These are phyloP conservation scores for Neurospora crassa DNA, from an alignment of 2,329 filamentous ascomycete genomes.

Conservation along the genomic window DNA sequence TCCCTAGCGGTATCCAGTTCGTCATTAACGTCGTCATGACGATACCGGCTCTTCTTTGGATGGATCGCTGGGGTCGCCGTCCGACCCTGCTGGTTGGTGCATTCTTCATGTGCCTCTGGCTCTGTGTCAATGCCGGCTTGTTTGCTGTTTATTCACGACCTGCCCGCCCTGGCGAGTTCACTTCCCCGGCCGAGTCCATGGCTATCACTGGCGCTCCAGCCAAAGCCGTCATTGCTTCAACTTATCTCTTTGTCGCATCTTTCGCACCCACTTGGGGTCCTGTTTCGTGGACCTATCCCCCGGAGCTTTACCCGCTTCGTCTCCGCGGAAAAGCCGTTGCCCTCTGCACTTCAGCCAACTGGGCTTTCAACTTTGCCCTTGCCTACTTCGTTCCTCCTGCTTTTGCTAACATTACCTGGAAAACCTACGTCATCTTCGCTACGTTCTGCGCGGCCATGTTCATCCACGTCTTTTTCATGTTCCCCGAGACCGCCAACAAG, in stretches of 20 bases:
- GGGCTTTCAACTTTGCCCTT: conserved; percentile 32
- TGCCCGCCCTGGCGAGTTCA: conserved; percentile 25
- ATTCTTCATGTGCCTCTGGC: conserved; percentile 48
- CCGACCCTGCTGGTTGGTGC: conserved; percentile 56
- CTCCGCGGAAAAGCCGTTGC: conserved; percentile 28
- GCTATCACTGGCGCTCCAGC: conserved; percentile 37
- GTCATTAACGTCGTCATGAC: conserved; percentile 77
- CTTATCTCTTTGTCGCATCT: conserved; percentile 52
- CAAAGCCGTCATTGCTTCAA: conserved; percentile 54
- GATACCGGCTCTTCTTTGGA: conserved; percentile 61
- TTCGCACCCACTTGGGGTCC: conserved; percentile 36
- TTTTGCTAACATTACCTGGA: conserved; percentile 29
- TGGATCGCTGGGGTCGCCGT: conserved; percentile 69
- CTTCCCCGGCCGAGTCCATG: conserved; percentile 34
- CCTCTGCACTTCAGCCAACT: conserved; percentile 26
- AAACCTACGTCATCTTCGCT: conserved; percentile 25
- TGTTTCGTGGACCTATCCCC: conserved; percentile 35
- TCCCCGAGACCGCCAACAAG: conserved; percentile 28
- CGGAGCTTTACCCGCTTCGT: conserved; percentile 37
- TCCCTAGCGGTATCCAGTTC: conserved; percentile 62
- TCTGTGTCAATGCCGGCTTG: conserved; percentile 36
- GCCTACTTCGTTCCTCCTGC: conserved; percentile 29
- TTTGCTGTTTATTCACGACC: conserved; percentile 32
- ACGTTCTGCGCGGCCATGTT: conserved; percentile 25
- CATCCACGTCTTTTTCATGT: conserved; percentile 24